A percentile compares a stretch with the other conserved stretches of the same genome.
phyloP scores from a whole-genome alignment of 164 flowering plant species.

The Vitis labrusca region DNA sequence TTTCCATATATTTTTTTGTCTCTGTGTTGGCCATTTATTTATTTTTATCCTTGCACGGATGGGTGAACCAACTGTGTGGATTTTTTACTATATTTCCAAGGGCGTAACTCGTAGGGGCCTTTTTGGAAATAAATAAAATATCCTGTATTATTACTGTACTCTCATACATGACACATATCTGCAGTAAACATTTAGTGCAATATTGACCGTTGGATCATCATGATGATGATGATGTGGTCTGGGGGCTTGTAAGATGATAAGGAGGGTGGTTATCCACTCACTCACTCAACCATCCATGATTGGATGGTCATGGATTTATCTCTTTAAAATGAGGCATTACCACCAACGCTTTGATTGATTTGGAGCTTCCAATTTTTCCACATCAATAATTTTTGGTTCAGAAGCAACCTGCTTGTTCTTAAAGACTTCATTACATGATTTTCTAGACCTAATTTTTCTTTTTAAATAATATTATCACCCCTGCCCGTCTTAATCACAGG shows the following conservation, averaged over 20 bases:
- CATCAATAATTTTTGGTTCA: too few species aligned
- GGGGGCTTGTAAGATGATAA: neutral
- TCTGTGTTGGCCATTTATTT: neutral
- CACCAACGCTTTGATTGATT: neutral
- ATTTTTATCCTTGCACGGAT: conserved; percentile 24
- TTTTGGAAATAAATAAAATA: conserved; percentile 9
- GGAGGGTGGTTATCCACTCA: neutral
- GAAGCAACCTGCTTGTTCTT: neutral
- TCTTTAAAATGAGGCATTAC: neutral
- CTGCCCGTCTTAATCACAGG: too few species aligned
- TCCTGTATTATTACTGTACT: neutral
- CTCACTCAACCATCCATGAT: neutral
- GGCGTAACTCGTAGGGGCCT: conserved; percentile 10
- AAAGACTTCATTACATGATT: neutral
- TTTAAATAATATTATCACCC: too few species aligned
- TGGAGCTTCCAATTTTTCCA: neutral
- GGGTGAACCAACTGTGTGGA: conserved; percentile 18
- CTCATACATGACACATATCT: neutral
- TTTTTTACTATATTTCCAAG: conserved; percentile 13
- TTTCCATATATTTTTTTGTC: neutral
- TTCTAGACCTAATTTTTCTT: neutral
- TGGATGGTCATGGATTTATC: neutral
- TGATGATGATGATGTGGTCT: neutral
- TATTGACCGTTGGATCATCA: neutral
- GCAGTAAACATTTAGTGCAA: neutral